A percentile compares a stretch with the other conserved stretches of the same genome.
Conservation (phyloP, 176 grass and related monocot species). For the Phyllostachys edulis region DNA sequence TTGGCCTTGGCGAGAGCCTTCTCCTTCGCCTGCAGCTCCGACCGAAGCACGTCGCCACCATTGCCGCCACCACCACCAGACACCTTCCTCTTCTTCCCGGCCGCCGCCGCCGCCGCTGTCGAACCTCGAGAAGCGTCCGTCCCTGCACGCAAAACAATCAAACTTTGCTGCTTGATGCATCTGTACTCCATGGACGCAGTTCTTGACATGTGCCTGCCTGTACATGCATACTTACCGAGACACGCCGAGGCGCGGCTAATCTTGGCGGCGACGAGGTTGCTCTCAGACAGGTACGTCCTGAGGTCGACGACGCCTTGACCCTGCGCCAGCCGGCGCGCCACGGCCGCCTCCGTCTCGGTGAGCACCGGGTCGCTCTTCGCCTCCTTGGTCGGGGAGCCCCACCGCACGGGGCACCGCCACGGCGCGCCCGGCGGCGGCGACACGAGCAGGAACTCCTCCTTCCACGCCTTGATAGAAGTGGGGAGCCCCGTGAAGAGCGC, state of each 20-base stretch:
- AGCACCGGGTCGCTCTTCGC: conserved; percentile 29
- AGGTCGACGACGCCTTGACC: conserved; percentile 45
- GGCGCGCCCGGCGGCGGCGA: conserved; percentile 31
- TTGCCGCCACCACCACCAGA: not conserved
- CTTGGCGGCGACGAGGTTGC: conserved; percentile 53
- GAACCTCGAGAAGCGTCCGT: not conserved
- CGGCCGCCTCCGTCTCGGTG: conserved; percentile 13
- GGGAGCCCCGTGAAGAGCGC: conserved; percentile 37
- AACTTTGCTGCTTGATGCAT: not conserved
- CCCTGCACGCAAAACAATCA: not conserved
- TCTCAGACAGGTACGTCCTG: conserved; percentile 41
- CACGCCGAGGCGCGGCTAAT: conserved; percentile 27
- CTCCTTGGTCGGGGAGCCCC: conserved; percentile 28
- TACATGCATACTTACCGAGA: not conserved
- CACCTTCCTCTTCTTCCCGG: conserved; percentile 29
- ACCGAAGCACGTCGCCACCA: conserved; percentile 13
- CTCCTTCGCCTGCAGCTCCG: conserved; percentile 29
- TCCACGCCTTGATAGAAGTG: conserved; percentile 39
- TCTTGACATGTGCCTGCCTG: not conserved
- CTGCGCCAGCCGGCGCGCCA: conserved; percentile 22
- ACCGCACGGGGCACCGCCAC: conserved; percentile 40
- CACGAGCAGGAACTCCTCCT: conserved; percentile 46
- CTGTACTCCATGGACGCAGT: not conserved
- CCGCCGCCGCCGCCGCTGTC: not conserved
- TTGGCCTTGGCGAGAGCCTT: conserved; percentile 26